Evolutionary conservation across 176 grass and related monocot genomes (phyloP), one percentile per base, ranked within the genome.

Genomic region (Zea luxurians): DNA sequence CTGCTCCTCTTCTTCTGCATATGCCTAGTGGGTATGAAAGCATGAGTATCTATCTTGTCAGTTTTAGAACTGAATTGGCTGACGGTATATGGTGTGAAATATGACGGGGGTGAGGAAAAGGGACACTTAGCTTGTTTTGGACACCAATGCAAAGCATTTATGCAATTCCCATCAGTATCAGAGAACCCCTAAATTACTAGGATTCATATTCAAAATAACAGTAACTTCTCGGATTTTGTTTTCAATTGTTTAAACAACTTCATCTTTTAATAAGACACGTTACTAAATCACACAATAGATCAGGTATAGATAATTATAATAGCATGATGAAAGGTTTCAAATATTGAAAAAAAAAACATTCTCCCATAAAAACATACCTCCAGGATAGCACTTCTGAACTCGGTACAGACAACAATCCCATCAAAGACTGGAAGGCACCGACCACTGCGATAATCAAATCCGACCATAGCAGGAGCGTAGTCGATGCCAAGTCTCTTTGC

Each of bases 401-500:
- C 86, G 1, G 55, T 47, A 59, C 88, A 99, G 64, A 99, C 83
- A 59, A 99, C 96, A 85, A 98, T 92, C 50, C 96, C 92, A 48
- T 95, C 86, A 36, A 89, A 95, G 53, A 92, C 53, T 61, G 96
- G 90, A 83, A 85, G 57, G 35, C 87, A 94, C 38, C 83, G 89
- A 15, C 81, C 79, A 37, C 79, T 95, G 43, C 83, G 83, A 81
- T 90, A 99, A 75, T 99, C 90, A 87, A 99, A 99, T 79, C 96
- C 96, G 78, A 99, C 84, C 89, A 99, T 88, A 37, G 96, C 96
- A 73, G 85, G 90, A 72, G 92, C 92, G 87, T 86, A 99, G 78
- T 99, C 90, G 20, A 99, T 92, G 85, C 87, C 85, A 70, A 99
- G 79, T 77, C 89, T 95, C 89, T 83, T 99, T 70, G 83, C 92